Evolutionary conservation across 352 stramenopile species (phyloP).

Genomic region (Phytopythium delawarense): DNA sequence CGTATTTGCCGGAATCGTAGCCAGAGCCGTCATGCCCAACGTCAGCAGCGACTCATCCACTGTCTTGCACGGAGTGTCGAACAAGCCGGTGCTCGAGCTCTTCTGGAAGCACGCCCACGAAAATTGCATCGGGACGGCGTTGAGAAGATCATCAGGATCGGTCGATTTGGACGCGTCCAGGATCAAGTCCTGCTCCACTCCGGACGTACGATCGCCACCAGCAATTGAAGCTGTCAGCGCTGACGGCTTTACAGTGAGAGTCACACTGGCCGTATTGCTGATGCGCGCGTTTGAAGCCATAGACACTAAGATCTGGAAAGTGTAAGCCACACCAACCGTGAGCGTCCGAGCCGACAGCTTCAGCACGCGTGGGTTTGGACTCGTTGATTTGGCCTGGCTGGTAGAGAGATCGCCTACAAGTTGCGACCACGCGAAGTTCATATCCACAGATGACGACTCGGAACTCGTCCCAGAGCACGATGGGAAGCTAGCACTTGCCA

Average conservation of each 20-base stretch:
- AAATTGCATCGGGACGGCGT: constrained; percentile 33
- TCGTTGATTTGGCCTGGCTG: constrained; percentile 44
- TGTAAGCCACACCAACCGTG: constrained; percentile 48
- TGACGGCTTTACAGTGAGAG: constrained; percentile 37
- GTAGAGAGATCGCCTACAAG: constrained; percentile 32
- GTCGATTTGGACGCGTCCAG: constrained; percentile 45
- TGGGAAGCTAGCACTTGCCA: constrained; percentile 35
- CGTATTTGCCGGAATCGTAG: constrained; percentile 33
- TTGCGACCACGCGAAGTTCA: constrained; percentile 57
- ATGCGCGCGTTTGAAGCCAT: constrained; percentile 42
- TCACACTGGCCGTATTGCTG: constrained; percentile 47
- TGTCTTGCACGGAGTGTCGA: constrained; percentile 28
- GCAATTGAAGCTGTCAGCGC: constrained; percentile 32
- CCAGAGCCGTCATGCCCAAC: constrained; percentile 23
- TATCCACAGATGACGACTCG: constrained; percentile 22
- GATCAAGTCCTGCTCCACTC: constrained; percentile 43
- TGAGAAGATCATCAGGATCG: constrained; percentile 42
- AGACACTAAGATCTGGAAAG: constrained; percentile 48
- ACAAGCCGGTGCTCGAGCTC: constrained; percentile 17
- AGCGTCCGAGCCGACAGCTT: constrained; percentile 44
- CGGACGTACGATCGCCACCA: constrained; percentile 43
- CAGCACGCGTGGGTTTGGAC: constrained; percentile 45
- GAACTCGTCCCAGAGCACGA: constrained; percentile 24
- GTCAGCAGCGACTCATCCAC: constrained; percentile 9
- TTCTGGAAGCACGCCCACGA: constrained; percentile 37